phyloP scores from a whole-genome alignment of 257 asterid species.

The Solanum raphanifolium region DNA sequence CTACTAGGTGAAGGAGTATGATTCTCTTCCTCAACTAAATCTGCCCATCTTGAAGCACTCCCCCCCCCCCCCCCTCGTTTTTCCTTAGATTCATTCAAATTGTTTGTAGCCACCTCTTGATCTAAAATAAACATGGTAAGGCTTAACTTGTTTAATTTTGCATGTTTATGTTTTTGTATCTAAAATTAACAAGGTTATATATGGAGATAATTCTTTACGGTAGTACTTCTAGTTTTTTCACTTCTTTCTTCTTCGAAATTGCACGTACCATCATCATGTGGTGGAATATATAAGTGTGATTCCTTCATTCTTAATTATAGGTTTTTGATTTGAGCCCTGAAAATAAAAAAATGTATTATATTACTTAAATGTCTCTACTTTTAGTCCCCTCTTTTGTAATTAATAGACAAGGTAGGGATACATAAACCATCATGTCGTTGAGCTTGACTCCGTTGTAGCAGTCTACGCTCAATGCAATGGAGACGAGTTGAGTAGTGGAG shows the following conservation, averaged over 20 bases:
- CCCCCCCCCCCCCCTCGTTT: too few relatives aligned
- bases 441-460: neutral
- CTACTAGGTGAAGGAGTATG: too few relatives aligned
- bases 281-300: neutral
- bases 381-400: neutral
- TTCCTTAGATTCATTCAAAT: too few relatives aligned
- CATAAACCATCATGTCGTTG: neutral
- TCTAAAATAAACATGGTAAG: too few relatives aligned
- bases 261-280: neutral
- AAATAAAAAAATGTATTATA: too few relatives aligned
- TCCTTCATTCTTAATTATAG: too few relatives aligned
- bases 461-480: neutral
- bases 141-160: neutral
- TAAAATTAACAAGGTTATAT: too few relatives aligned
- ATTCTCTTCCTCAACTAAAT: too few relatives aligned
- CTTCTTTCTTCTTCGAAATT: too few relatives aligned
- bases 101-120: too few relatives aligned
- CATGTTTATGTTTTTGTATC: neutral
- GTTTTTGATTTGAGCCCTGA: accelerated
- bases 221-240: neutral
- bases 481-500: neutral
- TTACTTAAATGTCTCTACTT: too few relatives aligned
- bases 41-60: too few relatives aligned
- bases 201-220: neutral
- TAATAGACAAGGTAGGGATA: neutral